Evolutionary conservation across 208 protist species (phyloP), one percentile per base, ranked within the genome.

Genomic region (Wallacemonas sp.): DNA sequence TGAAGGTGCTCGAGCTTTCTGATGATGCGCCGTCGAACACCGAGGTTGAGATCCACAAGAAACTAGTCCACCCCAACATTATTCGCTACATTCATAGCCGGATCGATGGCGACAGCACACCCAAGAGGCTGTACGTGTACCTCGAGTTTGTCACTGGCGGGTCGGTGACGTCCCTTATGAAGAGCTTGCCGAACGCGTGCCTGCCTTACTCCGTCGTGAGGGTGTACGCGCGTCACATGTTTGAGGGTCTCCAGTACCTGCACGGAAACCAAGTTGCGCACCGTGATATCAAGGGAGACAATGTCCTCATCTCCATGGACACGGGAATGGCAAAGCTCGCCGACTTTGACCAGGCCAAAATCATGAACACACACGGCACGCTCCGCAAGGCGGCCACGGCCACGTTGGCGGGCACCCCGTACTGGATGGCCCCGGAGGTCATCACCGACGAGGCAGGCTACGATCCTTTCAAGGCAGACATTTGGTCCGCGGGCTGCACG

Each of bases 321-420:
- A 93, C 92, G 1, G 92, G 92, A 26, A 87, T 87, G 54, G 97
- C 98, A 18, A 99, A 99, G 74, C 87, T 99, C 31, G 97, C 98
- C 0, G 98, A 99, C 77, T 99, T 99, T 81, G 98, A 98, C 57
- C 96, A 99, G 45, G 95, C 97, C 4, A 96, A 96, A 70, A 89
- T 93, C 48, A 81, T 98, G 94, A 78, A 94, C 86, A 89, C 87
- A 0, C 80, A 91, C 70, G 79, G 84, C 57, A 94, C 87, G 4
- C 70, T 93, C 25, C 87, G 83, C 87, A 86, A 89, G 65, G 84
- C 86, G 25, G 87, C 86, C 25, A 97, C 96, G 46, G 93, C 89
- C 1, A 95, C 92, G 20, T 49, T 97, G 44, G 84, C 87, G 5
- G 92, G 92, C 29, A 97, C 92, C 12, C 92, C 92, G 2, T 95